Conservation (phyloP, 345 rosid species). For the Odontarrhena argentea region DNA sequence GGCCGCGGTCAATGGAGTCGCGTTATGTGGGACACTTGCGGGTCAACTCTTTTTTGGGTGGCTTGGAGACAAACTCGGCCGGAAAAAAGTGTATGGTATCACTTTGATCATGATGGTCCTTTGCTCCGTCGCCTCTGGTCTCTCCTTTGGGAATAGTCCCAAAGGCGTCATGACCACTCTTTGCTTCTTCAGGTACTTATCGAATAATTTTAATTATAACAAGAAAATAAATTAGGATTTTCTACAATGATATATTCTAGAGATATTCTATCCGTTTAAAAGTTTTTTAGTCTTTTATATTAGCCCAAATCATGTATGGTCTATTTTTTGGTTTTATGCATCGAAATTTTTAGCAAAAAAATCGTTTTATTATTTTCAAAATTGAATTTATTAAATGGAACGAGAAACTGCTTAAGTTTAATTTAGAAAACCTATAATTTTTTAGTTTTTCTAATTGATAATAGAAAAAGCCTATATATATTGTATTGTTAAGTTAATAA, state of each 20-base stretch:
- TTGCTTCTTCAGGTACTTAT: conserved; percentile 53
- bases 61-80: conserved; percentile 61
- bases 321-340: too few species aligned
- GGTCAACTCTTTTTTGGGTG: conserved; percentile 65
- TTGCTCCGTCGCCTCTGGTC: conserved; percentile 55
- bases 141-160: conserved; percentile 48
- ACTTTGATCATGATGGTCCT: conserved; percentile 59
- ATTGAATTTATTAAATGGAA: too few species aligned
- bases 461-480: too few species aligned
- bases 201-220: background rate
- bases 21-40: conserved; percentile 55
- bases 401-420: too few species aligned
- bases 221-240: background rate
- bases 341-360: too few species aligned
- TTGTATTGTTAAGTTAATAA: too few species aligned
- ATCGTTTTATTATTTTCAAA: too few species aligned
- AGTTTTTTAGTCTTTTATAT: too few species aligned
- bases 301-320: too few species aligned
- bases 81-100: conserved; percentile 56
- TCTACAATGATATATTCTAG: background rate
- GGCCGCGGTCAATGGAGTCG: conserved; percentile 60
- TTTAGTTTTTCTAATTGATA: too few species aligned
- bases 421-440: too few species aligned
- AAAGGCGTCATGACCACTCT: conserved; percentile 53
- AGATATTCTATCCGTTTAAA: too few species aligned